phyloP scores from a whole-genome alignment of 2,329 filamentous ascomycete species.

The Amphichorda felina region DNA sequence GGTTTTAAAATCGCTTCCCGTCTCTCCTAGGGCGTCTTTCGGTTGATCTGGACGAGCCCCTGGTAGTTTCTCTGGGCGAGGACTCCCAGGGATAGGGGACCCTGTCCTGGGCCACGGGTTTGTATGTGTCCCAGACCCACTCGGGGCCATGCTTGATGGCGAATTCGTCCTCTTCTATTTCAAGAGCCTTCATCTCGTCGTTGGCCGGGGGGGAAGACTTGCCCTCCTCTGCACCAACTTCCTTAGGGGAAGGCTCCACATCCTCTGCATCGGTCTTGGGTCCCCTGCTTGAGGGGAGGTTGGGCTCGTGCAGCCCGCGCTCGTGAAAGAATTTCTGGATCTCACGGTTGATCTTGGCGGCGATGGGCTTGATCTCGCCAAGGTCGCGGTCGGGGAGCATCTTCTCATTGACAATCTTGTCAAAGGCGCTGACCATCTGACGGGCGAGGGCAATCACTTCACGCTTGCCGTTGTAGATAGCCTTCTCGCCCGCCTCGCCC shows the following conservation, averaged over 20 bases:
- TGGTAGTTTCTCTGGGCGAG: neutral
- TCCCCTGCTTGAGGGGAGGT: neutral
- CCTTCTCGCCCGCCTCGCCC: no score
- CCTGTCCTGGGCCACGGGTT: neutral
- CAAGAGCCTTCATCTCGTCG: no score
- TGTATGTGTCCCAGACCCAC: constrained; percentile 4
- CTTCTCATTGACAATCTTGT: constrained; percentile 27
- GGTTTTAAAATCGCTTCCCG: neutral
- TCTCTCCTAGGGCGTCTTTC: neutral
- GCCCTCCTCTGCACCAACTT: neutral
- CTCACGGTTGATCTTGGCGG: constrained; percentile 23
- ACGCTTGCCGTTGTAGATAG: constrained; percentile 15
- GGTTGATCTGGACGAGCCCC: neutral
- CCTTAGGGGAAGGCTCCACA: neutral
- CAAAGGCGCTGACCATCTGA: constrained; percentile 30
- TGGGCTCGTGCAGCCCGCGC: constrained; percentile 7
- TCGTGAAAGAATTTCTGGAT: constrained; percentile 21
- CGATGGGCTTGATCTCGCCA: constrained; percentile 16
- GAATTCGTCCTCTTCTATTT: neutral
- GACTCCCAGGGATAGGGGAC: neutral
- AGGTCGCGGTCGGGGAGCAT: constrained; percentile 22
- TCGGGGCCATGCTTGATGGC: neutral
- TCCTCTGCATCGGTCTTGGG: neutral
- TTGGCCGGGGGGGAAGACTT: neutral
- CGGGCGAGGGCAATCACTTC: constrained; percentile 32